These are phyloP conservation scores for Stenocarpella maydis DNA, from an alignment of 2,329 filamentous ascomycete genomes.

Conservation along the genomic window DNA sequence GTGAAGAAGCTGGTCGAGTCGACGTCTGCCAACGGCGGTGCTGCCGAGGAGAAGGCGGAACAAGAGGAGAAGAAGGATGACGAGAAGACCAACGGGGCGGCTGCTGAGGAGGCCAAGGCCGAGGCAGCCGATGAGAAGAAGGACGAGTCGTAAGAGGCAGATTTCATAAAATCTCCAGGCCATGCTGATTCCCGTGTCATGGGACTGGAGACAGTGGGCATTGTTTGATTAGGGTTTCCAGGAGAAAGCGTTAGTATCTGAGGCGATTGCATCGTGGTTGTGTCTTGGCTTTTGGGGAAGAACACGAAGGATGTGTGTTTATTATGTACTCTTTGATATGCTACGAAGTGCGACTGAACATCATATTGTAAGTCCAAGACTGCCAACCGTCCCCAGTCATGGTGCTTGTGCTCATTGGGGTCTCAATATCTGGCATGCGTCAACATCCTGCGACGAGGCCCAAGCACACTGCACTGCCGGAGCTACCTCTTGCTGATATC, in stretches of 20 bases:
- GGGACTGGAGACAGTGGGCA: neutral
- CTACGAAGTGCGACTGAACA: neutral
- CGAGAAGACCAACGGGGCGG: conserved; percentile 31
- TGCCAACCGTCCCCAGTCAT: neutral
- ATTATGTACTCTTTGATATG: neutral
- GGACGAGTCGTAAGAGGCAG: conserved; percentile 45
- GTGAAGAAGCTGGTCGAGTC: conserved; percentile 75
- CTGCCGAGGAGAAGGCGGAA: conserved; percentile 36
- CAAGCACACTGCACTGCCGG: neutral
- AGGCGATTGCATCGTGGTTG: neutral
- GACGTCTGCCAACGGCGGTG: conserved; percentile 43
- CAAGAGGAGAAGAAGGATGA: conserved; percentile 41
- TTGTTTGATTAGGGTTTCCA: neutral
- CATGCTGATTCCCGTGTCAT: neutral
- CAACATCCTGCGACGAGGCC: neutral
- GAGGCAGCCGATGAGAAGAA: conserved; percentile 11
- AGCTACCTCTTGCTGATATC: neutral
- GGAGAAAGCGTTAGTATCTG: neutral
- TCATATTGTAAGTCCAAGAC: neutral
- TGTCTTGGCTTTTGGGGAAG: neutral
- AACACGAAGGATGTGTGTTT: neutral
- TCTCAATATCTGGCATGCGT: neutral
- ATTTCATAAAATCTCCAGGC: conserved; percentile 29
- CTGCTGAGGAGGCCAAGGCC: conserved; percentile 10
- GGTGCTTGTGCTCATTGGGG: neutral